Evolutionary conservation across 116 monocot species (phyloP), one percentile per base, ranked within the genome.

Genomic region (Papilionanthe hybrid): DNA sequence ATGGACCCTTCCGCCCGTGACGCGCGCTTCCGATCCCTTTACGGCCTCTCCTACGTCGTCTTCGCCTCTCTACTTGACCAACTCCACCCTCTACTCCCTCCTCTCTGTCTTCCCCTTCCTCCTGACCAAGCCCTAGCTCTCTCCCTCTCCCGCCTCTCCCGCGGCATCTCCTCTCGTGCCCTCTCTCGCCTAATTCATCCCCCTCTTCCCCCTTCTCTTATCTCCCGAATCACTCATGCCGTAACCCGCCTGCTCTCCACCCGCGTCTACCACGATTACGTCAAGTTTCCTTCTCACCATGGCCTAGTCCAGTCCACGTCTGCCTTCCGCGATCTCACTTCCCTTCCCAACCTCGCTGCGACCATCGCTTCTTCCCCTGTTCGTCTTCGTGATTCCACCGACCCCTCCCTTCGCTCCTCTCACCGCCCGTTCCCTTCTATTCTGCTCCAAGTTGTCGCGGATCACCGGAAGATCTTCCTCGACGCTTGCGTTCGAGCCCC

Each of bases 401-500:
- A 75, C 25, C 56, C 76, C 4, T 72, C 23, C 69, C 76, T 81
- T 41, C 63, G 60, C 20, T 91, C 85, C 63, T 48, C 67, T 7
- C 71, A 77, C 79, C 81, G 83, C 1, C 45, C 84, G 7, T 90
- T 83, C 79, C 93, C 93, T 22, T 84, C 93, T 41, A 77, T 93
- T 3, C 90, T 90, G 37, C 89, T 93, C 78, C 93, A 91, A 78
- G 86, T 71, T 0, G 91, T 93, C 23, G 91, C 91, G 28, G 93
- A 93, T 79, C 79, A 81, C 75, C 72, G 86, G 42, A 83, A 82
- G 82, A 78, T 90, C 58, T 93, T 93, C 84, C 85, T 85, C 79
- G 93, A 93, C 57, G 93, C 86, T 7, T 91, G 93, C 60, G 87
- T 91, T 65, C 79, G 73, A 18, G 87, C 93, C 4, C 91, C 93